Evolutionary conservation across 106 monocot species (phyloP).

Genomic region (Dioscorea alata): DNA sequence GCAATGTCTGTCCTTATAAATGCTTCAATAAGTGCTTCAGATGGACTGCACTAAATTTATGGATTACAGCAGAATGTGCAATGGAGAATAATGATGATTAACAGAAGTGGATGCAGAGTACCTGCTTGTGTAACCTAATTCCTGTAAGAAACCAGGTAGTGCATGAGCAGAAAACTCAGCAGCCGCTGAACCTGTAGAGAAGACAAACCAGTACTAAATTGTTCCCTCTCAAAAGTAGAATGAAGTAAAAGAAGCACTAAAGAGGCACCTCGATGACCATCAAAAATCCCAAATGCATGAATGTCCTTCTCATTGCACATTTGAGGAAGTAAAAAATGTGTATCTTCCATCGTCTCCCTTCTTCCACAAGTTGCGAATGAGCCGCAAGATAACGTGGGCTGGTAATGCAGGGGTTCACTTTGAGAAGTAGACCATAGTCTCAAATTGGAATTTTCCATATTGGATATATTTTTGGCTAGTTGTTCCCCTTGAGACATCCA

Average conservation of each 20-base stretch:
- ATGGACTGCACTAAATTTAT: slow-evolving; percentile 51
- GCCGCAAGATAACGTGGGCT: slow-evolving; percentile 82
- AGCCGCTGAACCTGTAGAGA: slow-evolving; percentile 74
- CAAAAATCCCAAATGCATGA: slow-evolving; percentile 86
- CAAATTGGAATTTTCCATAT: slow-evolving; percentile 5
- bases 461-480: slow-evolving; percentile 18
- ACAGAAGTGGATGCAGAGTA: background rate
- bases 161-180: slow-evolving; percentile 92
- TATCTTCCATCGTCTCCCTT: slow-evolving; percentile 97
- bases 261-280: slow-evolving; percentile 86
- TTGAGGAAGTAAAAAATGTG: slow-evolving; percentile 82
- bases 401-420: slow-evolving; percentile 25
- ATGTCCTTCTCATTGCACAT: slow-evolving; percentile 56
- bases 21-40: slow-evolving; percentile 62
- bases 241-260: background rate
- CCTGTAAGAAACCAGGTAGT: slow-evolving; percentile 62
- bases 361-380: slow-evolving; percentile 89
- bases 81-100: too few species aligned
- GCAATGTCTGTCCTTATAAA: slow-evolving; percentile 81
- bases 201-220: background rate
- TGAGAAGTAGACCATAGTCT: slow-evolving; percentile 33
- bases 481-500: slow-evolving; percentile 73
- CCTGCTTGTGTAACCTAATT: slow-evolving; percentile 34
- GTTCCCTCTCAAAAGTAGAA: background rate
- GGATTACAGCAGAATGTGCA: background rate